phyloP scores from a whole-genome alignment of 2,329 filamentous ascomycete genomes.

The Aspergillus transmontanensis region DNA sequence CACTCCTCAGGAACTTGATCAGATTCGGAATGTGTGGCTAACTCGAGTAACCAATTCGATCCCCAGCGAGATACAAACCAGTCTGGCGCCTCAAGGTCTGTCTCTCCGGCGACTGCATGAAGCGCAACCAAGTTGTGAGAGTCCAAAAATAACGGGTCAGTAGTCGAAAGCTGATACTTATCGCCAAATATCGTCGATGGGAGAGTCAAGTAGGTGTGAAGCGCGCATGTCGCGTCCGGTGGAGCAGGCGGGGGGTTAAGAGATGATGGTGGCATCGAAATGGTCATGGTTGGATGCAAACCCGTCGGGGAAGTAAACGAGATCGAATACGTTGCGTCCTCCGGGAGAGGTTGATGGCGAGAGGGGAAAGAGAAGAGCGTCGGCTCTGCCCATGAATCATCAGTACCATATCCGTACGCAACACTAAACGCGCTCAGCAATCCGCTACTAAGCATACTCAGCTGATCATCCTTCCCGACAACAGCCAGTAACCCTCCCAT shows the following conservation, averaged over 20 bases:
- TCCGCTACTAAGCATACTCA: slow-evolving; percentile 50
- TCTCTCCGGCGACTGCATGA: slow-evolving; percentile 70
- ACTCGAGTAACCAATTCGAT: slow-evolving; percentile 73
- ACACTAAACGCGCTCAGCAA: neutral
- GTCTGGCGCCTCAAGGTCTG: slow-evolving; percentile 87
- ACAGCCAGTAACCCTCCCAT: slow-evolving; percentile 78
- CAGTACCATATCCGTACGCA: neutral
- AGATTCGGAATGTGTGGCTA: slow-evolving; percentile 58
- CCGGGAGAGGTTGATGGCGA: slow-evolving; percentile 66
- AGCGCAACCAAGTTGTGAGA: slow-evolving; percentile 77
- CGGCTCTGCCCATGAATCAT: slow-evolving; percentile 53
- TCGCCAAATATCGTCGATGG: slow-evolving; percentile 83
- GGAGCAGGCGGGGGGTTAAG: slow-evolving; percentile 52
- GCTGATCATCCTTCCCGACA: slow-evolving; percentile 71
- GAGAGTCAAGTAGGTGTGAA: slow-evolving; percentile 81
- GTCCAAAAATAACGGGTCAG: slow-evolving; percentile 67
- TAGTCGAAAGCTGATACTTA: slow-evolving; percentile 72
- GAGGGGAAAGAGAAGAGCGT: slow-evolving; percentile 83
- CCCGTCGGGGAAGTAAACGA: slow-evolving; percentile 72
- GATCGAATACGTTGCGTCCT: slow-evolving; percentile 60
- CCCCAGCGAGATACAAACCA: slow-evolving; percentile 80
- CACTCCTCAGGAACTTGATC: slow-evolving; percentile 24
- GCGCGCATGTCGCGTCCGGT: slow-evolving; percentile 62
- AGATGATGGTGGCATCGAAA: slow-evolving; percentile 60
- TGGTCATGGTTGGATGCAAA: slow-evolving; percentile 77